Percentiles rank a stretch among this genome's conserved stretches.
Conservation (phyloP, 768 basidiomycete species). For the Tylopilus vinaceipallidus region DNA sequence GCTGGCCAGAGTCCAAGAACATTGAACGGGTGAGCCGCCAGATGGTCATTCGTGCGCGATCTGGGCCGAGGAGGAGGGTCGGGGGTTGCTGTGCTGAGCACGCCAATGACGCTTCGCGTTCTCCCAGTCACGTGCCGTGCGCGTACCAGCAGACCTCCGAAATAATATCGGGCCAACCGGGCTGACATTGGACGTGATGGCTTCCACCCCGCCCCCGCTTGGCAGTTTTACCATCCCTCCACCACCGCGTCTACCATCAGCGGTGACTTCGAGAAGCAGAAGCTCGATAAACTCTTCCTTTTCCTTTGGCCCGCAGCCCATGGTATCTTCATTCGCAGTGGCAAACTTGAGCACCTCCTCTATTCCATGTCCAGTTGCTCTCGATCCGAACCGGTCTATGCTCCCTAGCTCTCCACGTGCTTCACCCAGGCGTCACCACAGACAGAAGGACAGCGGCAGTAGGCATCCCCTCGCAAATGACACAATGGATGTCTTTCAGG, state of each 20-base stretch:
- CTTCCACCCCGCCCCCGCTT: constrained; percentile 51
- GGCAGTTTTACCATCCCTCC: constrained; percentile 42
- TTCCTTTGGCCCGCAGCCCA: constrained; percentile 77
- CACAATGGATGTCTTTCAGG: constrained; percentile 71
- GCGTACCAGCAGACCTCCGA: too few relatives aligned
- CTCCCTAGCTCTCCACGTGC: constrained; percentile 72
- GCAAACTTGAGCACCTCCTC: constrained; percentile 62
- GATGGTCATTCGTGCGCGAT: too few relatives aligned
- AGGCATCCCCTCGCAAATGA: constrained; percentile 78
- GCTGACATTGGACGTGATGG: constrained; percentile 22
- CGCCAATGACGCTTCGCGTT: not conserved
- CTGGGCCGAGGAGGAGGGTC: too few relatives aligned
- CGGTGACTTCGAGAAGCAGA: constrained; percentile 55
- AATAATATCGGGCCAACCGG: too few relatives aligned
- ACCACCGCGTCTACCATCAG: constrained; percentile 52
- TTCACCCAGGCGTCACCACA: constrained; percentile 58
- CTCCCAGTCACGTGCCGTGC: constrained; percentile 17
- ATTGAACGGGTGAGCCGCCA: too few relatives aligned
- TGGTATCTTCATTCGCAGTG: constrained; percentile 69
- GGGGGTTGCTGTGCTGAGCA: too few relatives aligned
- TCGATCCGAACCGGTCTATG: constrained; percentile 81
- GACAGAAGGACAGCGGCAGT: constrained; percentile 51
- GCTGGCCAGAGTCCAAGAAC: too few relatives aligned
- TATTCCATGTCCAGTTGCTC: constrained; percentile 50
- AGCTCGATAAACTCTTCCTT: constrained; percentile 77